These are phyloP conservation scores for Plectosphaerella plurivora DNA, from an alignment of 2,329 filamentous ascomycete genomes.

Conservation along the genomic window DNA sequence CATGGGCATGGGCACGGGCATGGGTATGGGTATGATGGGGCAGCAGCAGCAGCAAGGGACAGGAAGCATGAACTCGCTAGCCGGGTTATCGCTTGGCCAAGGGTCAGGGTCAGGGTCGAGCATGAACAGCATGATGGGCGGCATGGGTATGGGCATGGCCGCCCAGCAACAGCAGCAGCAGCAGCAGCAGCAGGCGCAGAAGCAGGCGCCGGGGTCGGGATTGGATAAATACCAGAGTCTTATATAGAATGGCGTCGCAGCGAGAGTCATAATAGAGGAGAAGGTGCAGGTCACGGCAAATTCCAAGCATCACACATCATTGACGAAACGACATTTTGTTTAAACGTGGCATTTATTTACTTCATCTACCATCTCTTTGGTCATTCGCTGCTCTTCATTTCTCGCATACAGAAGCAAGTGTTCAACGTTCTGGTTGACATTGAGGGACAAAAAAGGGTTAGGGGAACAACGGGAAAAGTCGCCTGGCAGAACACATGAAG, in stretches of 20 bases:
- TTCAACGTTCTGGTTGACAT: too few species aligned
- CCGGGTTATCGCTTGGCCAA: conserved; percentile 13
- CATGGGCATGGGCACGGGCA: conserved; percentile 15
- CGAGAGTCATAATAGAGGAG: neutral
- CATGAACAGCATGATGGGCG: conserved; percentile 18
- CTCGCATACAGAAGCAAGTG: too few species aligned
- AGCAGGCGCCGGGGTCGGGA: conserved; percentile 41
- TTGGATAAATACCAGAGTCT: conserved; percentile 67
- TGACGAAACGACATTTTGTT: too few species aligned
- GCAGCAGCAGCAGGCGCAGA: conserved; percentile 20
- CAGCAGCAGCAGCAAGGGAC: conserved; percentile 8
- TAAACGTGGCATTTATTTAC: too few species aligned
- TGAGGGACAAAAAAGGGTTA: too few species aligned
- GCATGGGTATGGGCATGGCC: conserved; percentile 3
- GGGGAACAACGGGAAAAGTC: too few species aligned
- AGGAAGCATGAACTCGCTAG: conserved; percentile 13
- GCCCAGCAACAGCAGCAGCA: conserved; percentile 14
- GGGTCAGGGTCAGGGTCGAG: conserved; percentile 24
- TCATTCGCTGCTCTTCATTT: too few species aligned
- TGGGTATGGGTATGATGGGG: conserved; percentile 10
- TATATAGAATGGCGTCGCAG: conserved; percentile 33
- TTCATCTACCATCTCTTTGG: too few species aligned
- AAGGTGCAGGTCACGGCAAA: neutral
- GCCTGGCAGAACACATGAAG: too few species aligned
- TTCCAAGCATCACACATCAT: neutral